Evolutionary conservation across 2,329 filamentous ascomycete genomes (phyloP), one percentile per base, ranked within the genome.

Genomic region (Neofusicoccum parvum): DNA sequence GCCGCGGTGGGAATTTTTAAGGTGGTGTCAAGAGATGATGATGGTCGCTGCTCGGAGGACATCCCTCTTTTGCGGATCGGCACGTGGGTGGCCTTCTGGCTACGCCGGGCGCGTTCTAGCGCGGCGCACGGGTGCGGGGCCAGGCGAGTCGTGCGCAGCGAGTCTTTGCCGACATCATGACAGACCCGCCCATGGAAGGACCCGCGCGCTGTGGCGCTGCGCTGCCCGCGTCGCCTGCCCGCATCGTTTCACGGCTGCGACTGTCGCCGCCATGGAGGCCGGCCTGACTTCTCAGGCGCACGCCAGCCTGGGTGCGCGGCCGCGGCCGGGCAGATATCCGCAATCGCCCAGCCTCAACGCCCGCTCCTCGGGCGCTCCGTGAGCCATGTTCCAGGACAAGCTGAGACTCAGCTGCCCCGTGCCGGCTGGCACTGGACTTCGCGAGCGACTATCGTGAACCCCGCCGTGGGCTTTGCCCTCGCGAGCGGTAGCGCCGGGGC

Each of bases 11-110:
- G 54, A 60, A 32, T 32, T 39, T 48, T 32, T 11, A 43, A 45
- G 39, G 53, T 58, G 53, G 51, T 56, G 51, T 41, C 17, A 41
- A 53, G 51, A 58, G 53, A 58, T 58, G 53, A 60, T 48, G 56
- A 60, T 60, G 41, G 36, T 48, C 56, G 27, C 27, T 3, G 27
- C 10, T 20, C 12, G 15, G 41, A 39, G 36, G 54, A 6, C 15
- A 23, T 17, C 5, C n/a, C 39, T 43, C 56, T 14, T n/a, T 17
- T 17, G 27, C 27, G 5, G 27, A 32, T 32, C 27, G 27, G 27
- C 27, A 32, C 27, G 27, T 32, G 27, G 27, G 27, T 32, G 5
- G 5, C 27, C 27, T 32, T 32, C 27, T 32, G 27, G 27, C 27
- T 32, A 32, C 27, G 27, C 27, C 27, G 27, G 27, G 27, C 27